Conservation (phyloP, 768 basidiomycete species). For the Leccinum barrowsii region DNA sequence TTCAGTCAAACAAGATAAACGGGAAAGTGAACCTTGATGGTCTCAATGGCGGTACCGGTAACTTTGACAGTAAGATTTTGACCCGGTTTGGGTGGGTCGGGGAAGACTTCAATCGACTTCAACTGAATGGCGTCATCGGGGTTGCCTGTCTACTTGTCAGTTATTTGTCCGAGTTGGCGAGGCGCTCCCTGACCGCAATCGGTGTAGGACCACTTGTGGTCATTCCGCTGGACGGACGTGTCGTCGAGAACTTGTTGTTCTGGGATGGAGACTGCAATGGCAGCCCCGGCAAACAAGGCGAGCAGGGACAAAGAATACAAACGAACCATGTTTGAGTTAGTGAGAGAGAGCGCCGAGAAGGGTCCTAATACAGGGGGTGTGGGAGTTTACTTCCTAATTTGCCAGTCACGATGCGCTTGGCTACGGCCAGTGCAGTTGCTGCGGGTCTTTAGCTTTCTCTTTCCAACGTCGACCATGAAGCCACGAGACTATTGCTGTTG, state of each 20-base stretch:
- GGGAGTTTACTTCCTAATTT: slow-evolving; percentile 15
- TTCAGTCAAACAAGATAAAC: background rate
- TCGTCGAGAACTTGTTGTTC: slow-evolving; percentile 33
- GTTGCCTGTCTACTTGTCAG: slow-evolving; percentile 37
- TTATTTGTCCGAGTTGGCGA: background rate
- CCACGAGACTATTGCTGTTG: slow-evolving; percentile 89
- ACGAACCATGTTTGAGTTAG: slow-evolving; percentile 30
- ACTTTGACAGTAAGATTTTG: slow-evolving; percentile 84
- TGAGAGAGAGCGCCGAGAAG: slow-evolving; percentile 18
- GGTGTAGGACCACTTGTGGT: slow-evolving; percentile 58
- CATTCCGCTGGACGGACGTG: slow-evolving; percentile 32
- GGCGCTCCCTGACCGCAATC: slow-evolving; percentile 65
- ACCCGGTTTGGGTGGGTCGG: slow-evolving; percentile 90
- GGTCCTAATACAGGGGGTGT: slow-evolving; percentile 20
- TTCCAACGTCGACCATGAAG: slow-evolving; percentile 45
- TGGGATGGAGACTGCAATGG: slow-evolving; percentile 19
- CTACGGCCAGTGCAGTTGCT: background rate
- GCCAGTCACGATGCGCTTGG: too few species aligned
- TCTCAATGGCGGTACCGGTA: slow-evolving; percentile 50
- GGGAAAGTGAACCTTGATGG: slow-evolving; percentile 56
- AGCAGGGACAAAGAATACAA: slow-evolving; percentile 27
- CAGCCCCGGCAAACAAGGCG: slow-evolving; percentile 22
- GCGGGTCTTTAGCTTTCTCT: background rate
- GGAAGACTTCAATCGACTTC: slow-evolving; percentile 66
- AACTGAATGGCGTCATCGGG: slow-evolving; percentile 52